Base-by-base conservation (phyloP, 305 asterid species). In the Vinca major region DNA sequence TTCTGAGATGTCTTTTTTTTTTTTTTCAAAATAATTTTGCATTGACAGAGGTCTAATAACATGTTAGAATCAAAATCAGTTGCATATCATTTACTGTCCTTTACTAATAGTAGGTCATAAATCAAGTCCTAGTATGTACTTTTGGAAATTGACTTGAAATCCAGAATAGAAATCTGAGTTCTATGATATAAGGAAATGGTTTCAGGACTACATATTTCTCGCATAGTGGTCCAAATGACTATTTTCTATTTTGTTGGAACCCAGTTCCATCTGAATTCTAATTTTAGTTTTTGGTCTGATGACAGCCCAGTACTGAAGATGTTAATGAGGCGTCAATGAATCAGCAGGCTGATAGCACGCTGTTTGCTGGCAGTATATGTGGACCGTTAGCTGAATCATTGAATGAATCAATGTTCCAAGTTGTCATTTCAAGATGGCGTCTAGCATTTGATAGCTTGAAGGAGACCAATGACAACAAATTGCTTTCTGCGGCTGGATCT, bases 401-500 rank as follows among this genome's bases (percentile, higher is more conserved):
- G 82, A 91, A 83, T 14, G 96, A 89, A 72, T 78, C 97, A 10
- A 94, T 89, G 97, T 91, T 94, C 83, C 76, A 73, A 69, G 74
- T 94, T 83, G 86, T 91, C 75, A 79, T 84, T 75, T 86, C 88
- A 65, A 94, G 87, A 78, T 94, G 99, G 97, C 92, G 91, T 14
- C 81, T 66, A 64, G 89, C 95, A 68, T 88, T 86, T 75, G 97
- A 94, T 78, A 76, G 82, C 65, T 64, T 94, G 78, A 94, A 91
- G 85, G 95, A 88, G 82, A 88, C 92, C 71, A 85, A 83, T 52
- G 91, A 94, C 82, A 82, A 83, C 58, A 88, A 85, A 77, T 81
- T 86, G 83, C 90, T 94, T 74, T 89, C 97, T 72, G 95, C 93
- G 44, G 91, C 98, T 52, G 98, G 98, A 79, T 94, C 96, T 65